Evolutionary conservation across 192 early-diverging fungal species (phyloP), one percentile per base, ranked within the genome.

Genomic region (Coemansia sp.): DNA sequence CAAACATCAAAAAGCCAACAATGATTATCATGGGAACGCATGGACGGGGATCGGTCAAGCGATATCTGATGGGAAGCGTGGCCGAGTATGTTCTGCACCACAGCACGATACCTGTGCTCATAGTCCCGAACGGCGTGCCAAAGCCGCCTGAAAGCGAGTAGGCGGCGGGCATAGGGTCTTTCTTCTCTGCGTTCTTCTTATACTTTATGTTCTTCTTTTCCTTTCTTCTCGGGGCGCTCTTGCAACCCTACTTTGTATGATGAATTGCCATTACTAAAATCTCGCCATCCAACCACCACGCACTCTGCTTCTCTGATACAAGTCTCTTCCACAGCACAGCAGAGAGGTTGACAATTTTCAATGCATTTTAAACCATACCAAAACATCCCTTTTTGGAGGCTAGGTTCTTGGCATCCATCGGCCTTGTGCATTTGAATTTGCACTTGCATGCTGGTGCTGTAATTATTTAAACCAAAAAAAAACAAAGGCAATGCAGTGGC

Each of bases 11-110:
- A 44, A 76, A 91, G 54, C 90, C 90, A 42, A 80, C 86, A 1
- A 86, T 89, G 80, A 70, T 91, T 25, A 84, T 91, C 63, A 88
- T 91, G 59, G 90, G 90, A 50, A 89, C 89, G 2, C 79, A 87
- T 64, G 90, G 90, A n/a, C 83, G 87, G 5, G 88, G 85, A 38
- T 74, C 84, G 2, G 68, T 90, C 37, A 88, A 89, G 70, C 83
- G 88, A 41, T 88, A 88, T 65, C 73, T 91, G 19, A 80, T 91
- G 61, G 89, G 89, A 53, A 88, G 86, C 65, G 82, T 90, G 13
- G 89, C 90, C 4, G 85, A 85, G 37, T 90, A 90, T 25, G 88
- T 87, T 58, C 59, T 90, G 62, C 85, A 91, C 58, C 87, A 90
- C 68, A 88, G 87, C 22, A 84, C 85, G 5, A 75, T 89, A 5